Conservation (phyloP, 805 yeast species). For the Lachancea kluyveri region DNA sequence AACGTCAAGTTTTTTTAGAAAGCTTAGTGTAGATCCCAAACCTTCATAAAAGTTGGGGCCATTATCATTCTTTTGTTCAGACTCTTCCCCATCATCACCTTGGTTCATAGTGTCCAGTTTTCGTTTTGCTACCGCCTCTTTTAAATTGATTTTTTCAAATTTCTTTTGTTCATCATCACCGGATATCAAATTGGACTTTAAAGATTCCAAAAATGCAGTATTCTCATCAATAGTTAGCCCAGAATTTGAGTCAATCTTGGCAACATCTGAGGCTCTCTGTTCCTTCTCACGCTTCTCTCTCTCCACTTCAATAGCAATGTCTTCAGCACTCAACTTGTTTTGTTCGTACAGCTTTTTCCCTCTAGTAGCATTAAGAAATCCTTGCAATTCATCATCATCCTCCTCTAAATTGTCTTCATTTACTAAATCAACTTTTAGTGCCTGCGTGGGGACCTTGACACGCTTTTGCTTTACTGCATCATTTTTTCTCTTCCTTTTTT, state of each 20-base stretch:
- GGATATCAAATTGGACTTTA: slow-evolving; percentile 10
- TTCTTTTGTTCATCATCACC: neutral
- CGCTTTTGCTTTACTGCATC: slow-evolving; percentile 30
- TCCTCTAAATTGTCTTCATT: slow-evolving; percentile 29
- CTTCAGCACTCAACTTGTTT: slow-evolving; percentile 19
- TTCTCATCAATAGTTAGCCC: slow-evolving; percentile 38
- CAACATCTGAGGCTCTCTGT: slow-evolving; percentile 13
- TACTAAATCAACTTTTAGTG: slow-evolving; percentile 31
- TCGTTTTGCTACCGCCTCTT: neutral
- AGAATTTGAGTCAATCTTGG: slow-evolving; percentile 16
- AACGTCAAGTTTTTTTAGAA: slow-evolving; percentile 15
- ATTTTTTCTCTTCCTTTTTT: slow-evolving; percentile 33
- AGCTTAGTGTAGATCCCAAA: slow-evolving; percentile 25
- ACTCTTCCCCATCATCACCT: neutral
- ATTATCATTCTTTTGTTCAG: neutral
- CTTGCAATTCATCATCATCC: slow-evolving; percentile 31
- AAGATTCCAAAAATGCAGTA: slow-evolving; percentile 21
- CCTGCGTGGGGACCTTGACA: slow-evolving; percentile 24
- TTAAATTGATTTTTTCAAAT: slow-evolving; percentile 3
- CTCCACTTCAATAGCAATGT: slow-evolving; percentile 35
- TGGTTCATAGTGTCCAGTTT: neutral
- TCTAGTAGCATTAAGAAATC: slow-evolving; percentile 23
- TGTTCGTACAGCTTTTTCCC: slow-evolving; percentile 25
- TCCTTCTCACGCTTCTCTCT: slow-evolving; percentile 22
- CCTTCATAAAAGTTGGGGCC: slow-evolving; percentile 23